Conservation (phyloP, 2,329 filamentous ascomycete genomes). For the Nectriaceae sp. region DNA sequence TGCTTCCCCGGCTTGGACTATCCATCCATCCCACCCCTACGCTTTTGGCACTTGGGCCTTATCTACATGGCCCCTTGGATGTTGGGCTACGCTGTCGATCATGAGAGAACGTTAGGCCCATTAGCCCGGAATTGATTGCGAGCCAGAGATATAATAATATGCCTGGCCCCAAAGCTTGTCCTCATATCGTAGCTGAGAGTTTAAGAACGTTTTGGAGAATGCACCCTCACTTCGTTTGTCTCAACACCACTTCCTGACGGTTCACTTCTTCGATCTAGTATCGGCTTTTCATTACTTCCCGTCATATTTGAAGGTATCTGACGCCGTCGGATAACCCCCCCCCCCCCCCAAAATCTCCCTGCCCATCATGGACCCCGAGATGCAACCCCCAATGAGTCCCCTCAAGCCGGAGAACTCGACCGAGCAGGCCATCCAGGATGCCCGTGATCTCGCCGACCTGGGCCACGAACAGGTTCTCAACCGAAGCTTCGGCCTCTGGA, state of each 20-base stretch:
- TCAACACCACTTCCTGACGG: too few species aligned
- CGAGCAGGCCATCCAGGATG: slow-evolving; percentile 36
- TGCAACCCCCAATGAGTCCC: slow-evolving; percentile 10
- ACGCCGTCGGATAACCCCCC: too few species aligned
- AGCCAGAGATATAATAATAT: too few species aligned
- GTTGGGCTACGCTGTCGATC: not conserved
- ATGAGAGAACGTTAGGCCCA: not conserved
- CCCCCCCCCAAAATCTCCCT: not conserved
- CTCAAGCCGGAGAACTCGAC: slow-evolving; percentile 22
- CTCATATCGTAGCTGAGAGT: too few species aligned
- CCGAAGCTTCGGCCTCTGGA: slow-evolving; percentile 54
- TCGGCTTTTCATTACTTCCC: too few species aligned
- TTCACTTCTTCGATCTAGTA: not conserved
- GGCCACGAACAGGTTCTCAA: slow-evolving; percentile 42
- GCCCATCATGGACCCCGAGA: not conserved
- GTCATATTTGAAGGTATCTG: too few species aligned
- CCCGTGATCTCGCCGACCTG: slow-evolving; percentile 41
- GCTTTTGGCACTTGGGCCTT: not conserved
- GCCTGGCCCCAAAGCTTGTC: too few species aligned
- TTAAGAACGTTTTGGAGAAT: too few species aligned
- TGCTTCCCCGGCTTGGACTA: too few species aligned
- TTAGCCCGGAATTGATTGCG: not conserved
- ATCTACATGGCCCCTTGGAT: not conserved
- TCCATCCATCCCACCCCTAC: not conserved
- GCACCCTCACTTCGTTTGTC: too few species aligned